phyloP scores from a whole-genome alignment of 768 basidiomycete genomes.

The Mycena leptocephala region DNA sequence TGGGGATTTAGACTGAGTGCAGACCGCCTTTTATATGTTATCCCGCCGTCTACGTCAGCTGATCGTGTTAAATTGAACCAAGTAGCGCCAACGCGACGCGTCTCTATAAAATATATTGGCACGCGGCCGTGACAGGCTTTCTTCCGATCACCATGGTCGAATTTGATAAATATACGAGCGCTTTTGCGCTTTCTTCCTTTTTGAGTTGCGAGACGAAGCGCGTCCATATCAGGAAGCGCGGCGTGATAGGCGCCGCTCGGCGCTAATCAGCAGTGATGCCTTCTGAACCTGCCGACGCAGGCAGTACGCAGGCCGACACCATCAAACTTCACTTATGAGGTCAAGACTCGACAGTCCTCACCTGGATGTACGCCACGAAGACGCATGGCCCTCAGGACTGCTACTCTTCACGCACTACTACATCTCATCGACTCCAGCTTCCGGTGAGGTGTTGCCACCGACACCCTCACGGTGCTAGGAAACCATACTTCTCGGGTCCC shows the following conservation, averaged over 20 bases:
- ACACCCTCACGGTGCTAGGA: no score
- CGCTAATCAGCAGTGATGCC: not conserved
- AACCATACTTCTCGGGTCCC: no score
- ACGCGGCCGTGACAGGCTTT: not conserved
- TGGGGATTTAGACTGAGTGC: not conserved
- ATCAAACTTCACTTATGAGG: not conserved
- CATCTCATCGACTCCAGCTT: no score
- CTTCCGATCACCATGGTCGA: no score
- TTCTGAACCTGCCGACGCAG: not conserved
- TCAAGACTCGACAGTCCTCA: no score
- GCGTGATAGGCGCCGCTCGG: not conserved
- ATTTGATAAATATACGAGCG: no score
- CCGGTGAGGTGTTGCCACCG: no score
- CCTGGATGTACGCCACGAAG: no score
- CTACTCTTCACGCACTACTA: no score
- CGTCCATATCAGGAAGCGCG: not conserved
- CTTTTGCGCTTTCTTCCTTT: constrained; percentile 22
- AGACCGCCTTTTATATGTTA: not conserved
- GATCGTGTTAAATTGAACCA: not conserved
- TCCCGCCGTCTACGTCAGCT: no score
- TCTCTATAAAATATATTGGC: not conserved
- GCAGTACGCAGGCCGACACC: no score
- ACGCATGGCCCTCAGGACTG: no score
- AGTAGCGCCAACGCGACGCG: constrained; percentile 2
- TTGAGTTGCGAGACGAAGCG: constrained; percentile 4